Base-by-base conservation (phyloP, 805 yeast genomes). In the Suhomyces pyralidae region DNA sequence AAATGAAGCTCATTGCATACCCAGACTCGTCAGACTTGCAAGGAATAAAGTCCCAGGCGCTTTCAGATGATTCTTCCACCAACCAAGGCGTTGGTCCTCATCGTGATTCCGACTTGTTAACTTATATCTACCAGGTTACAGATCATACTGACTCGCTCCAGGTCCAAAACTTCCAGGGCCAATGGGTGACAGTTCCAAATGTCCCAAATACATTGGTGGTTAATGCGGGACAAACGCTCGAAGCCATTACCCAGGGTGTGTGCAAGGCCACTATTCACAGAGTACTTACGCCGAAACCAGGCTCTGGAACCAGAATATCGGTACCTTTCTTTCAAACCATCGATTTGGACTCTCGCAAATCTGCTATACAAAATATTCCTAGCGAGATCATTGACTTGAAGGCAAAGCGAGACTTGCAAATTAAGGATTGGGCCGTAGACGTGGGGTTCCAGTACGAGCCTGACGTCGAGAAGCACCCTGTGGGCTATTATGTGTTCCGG, bases 71-170 rank as follows among this genome's bases (percentile, higher is more conserved):
- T 19, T 66, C 68, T 12, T 57, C 64, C 7, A 60, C 69, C 22
- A 51, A 50, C 9, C 85, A 81, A 58, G 87, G 86, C 0, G 80
- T 77, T 15, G 88, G 88, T 1, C 85, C 87, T 3, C 90, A 85
- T 60, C 76, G 87, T 52, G 91, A 86, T 59, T 80, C 84, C 3
- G 87, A 83, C 51, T 72, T 84, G 59, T 61, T 84, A 26, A 84
- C 88, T 0, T 81, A 75, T 61, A 81, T 85, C 10, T 80, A 76
- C 57, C 88, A 84, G 60, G 87, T 83, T 9, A 70, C 80, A 1
- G 69, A 65, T 14, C 81, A 77, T 51, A 32, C 51, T 8, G 74
- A 81, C 38, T 82, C 85, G 1, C 68, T 83, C 36, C 84, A 83
- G 58, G 86, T 82, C 8, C 79, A 81, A 54, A 79, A 79, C 55